Base-by-base conservation (phyloP, 148 eudicot genomes). In the Beta vulgaris region DNA sequence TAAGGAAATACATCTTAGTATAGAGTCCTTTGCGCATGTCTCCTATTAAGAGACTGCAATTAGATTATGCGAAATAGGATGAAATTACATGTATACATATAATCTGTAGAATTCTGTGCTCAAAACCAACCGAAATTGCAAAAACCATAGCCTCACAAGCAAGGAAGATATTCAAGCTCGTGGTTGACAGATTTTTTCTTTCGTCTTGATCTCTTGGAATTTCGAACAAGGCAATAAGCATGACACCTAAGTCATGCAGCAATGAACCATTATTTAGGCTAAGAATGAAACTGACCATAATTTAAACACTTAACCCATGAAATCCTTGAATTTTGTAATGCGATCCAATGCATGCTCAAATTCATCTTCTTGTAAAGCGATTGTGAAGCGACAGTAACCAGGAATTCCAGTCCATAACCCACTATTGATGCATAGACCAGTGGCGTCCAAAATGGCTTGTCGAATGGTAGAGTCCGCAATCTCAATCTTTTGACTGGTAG, bases 401-500 rank as follows among this genome's bases (percentile, higher is more conserved):
- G 98, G 92, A 71, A 92, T 87, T 62, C 97, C 98, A 7, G 97
- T 91, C 98, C 98, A 94, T 7, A 85, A 80, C 36, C 87, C 83
- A 48, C 97, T 87, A 53, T 94, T 94, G 77, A 94, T 88, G 88
- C 96, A 90, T 77, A 94, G 63, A 42, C 93, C 93, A 9, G 96
- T 86, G 83, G 88, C 84, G 73, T 44, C 83, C 35, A 90, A 77
- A 80, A 94, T 85, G 73, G 93, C 84, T 79, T 94, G 91, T 69
- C 97, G 82, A 69, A 94, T 84, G 62, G 84, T 92, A 48, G 92
- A 80, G 81, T 90, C 92, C 14, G 82, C 76, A 15, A 92, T 86
- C 85, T 77, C 82, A 42, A 86, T 81, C 82, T 86, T 88, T 71
- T 68, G 74, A 36, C 76, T n/a, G 62, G 61, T 62, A 43, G 61